Evolutionary conservation across 2,329 filamentous ascomycete species (phyloP), one percentile per base, ranked within the genome.

Genomic region (Calonectria montana): DNA sequence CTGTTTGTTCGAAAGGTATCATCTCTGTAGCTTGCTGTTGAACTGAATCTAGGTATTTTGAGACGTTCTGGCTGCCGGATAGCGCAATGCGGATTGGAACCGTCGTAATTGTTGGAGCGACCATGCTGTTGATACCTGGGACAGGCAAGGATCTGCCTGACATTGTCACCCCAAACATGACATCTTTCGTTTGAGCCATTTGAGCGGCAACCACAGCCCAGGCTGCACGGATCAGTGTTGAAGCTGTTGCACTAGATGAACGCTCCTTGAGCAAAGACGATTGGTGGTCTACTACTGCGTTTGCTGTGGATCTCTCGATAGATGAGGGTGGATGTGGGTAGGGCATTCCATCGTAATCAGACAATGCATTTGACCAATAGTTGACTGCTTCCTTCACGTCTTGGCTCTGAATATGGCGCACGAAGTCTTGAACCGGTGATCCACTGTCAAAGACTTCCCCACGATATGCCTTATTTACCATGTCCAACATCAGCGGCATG

Each of bases 1-100:
- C 74, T 8, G 45, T 67, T 43, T 76, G 73, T n/a, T 74, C 70
- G 29, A 55, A 69, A 3, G 61, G 21, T 2, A 71, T 73, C 72
- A 76, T 74, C 3, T 70, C 74, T 7, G 65, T 66, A 2, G 68
- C 65, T 18, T 74, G 65, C 8, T 45, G n/a, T n/a, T 79, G 76
- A 0, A 78, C 50, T 0, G 78, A 75, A n/a, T 86, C 78, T 13
- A 91, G 78, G 66, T 86, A 88, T 18, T 86, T 79, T 0, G 75
- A 72, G 6, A 86, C 78, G 0, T 76, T 76, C 8, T 61, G 31
- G 6, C 64, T 18, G 3, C 39, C 25, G 87, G 81, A 78, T n/a
- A 76, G 6, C 0, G 37, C 31, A 10, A 80, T 48, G 0, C 77
- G 70, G 7, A 80, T 39, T 4, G 79, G 79, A 0, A 81, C 67